Percentiles rank a stretch among this genome's conserved stretches.
Conservation (phyloP, 1,139 yeast genomes). For the Sugiyamaella xylanicola region DNA sequence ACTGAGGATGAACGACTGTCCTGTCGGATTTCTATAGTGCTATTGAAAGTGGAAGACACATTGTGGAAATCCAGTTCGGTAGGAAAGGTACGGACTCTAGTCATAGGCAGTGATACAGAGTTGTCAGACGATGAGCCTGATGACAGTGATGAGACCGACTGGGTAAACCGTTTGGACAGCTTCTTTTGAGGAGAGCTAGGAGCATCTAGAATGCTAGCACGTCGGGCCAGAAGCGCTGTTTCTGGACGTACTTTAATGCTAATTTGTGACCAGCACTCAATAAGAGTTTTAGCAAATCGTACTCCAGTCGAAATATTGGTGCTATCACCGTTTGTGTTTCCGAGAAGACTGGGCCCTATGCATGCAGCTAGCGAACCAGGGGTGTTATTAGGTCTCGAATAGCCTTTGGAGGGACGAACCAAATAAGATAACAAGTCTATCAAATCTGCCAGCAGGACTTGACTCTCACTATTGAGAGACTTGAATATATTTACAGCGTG, state of each 20-base stretch:
- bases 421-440: conserved; percentile 27
- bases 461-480: conserved; percentile 28
- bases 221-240: neutral
- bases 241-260: neutral
- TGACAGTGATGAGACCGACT: neutral
- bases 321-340: conserved; percentile 27
- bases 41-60: neutral
- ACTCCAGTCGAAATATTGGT: conserved; percentile 31
- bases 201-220: neutral
- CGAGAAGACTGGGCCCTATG: conserved; percentile 41
- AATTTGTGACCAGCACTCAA: conserved; percentile 38
- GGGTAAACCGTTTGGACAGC: neutral
- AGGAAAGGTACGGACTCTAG: conserved; percentile 6
- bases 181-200: conserved; percentile 4
- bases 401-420: conserved; percentile 1
- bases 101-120: conserved; percentile 1
- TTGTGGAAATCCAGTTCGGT: neutral
- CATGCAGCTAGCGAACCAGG: conserved; percentile 35
- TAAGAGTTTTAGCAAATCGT: conserved; percentile 34
- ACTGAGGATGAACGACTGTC: conserved; percentile 11
- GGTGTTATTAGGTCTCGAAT: conserved; percentile 26
- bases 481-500: conserved; percentile 24
- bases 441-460: conserved; percentile 31
- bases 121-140: neutral
- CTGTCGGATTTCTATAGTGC: conserved; percentile 7